Evolutionary conservation across 202 grass and related monocot species (phyloP).

Genomic region (Elaeis oleifera): DNA sequence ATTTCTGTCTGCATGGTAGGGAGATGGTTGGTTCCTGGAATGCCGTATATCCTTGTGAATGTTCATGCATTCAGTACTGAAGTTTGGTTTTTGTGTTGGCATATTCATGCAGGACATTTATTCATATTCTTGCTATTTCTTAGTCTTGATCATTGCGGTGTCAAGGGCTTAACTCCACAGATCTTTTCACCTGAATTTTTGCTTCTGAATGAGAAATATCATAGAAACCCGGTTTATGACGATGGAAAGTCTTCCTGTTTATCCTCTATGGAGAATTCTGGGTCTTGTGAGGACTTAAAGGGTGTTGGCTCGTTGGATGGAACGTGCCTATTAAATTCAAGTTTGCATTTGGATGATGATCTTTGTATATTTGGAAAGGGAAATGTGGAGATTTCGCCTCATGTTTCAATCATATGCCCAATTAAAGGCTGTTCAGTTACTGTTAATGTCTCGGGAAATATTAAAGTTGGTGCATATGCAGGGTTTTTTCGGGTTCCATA

Average conservation of each 20-base stretch:
- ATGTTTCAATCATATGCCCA: constrained; percentile 47
- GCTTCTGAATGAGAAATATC: background rate
- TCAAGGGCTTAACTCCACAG: constrained; percentile 5
- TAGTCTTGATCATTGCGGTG: background rate
- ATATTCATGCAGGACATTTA: constrained; percentile 4
- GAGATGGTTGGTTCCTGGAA: background rate
- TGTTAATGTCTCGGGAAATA: constrained; percentile 48
- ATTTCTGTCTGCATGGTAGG: constrained; percentile 9
- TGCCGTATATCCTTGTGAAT: background rate
- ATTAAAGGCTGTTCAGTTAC: constrained; percentile 49
- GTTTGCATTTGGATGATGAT: constrained; percentile 30
- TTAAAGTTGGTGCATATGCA: constrained; percentile 34
- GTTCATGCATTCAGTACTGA: background rate
- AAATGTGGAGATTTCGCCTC: constrained; percentile 37
- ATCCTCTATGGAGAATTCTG: constrained; percentile 32
- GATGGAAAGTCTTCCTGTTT: constrained; percentile 4
- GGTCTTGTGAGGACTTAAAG: constrained; percentile 59
- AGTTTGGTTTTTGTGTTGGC: background rate
- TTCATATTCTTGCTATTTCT: constrained; percentile 7
- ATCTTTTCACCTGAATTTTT: background rate
- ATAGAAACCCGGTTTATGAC: background rate
- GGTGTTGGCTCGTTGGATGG: constrained; percentile 66
- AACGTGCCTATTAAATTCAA: constrained; percentile 57
- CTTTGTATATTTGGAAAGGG: constrained; percentile 55
- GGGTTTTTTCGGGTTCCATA: constrained; percentile 50